Evolutionary conservation across 2,329 filamentous ascomycete genomes (phyloP).

Genomic region (Colletotrichum tabaci): DNA sequence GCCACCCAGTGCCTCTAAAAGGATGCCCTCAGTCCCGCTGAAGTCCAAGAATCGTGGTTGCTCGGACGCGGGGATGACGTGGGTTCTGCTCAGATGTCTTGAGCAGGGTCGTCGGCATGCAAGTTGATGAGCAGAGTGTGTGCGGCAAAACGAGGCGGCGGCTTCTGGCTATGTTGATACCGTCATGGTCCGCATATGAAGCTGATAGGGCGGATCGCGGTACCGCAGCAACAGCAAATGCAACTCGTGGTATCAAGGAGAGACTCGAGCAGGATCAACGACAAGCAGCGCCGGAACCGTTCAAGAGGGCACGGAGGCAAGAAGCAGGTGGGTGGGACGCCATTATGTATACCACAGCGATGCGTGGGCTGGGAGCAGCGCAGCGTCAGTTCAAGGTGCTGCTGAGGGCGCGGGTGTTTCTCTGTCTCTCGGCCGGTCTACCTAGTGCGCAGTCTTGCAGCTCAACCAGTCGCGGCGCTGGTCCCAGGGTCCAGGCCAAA

Average conservation of each 20-base stretch:
- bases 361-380: slow-evolving; percentile 17
- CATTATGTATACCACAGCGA: slow-evolving; percentile 37
- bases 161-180: slow-evolving; percentile 29
- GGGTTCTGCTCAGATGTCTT: not conserved
- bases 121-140: slow-evolving; percentile 19
- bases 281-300: slow-evolving; percentile 31
- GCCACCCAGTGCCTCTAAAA: slow-evolving; percentile 1
- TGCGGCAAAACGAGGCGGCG: slow-evolving; percentile 3
- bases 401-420: slow-evolving; percentile 27
- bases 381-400: slow-evolving; percentile 15
- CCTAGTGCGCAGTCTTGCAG: slow-evolving; percentile 16
- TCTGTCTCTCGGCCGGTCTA: slow-evolving; percentile 24
- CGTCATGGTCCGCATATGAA: slow-evolving; percentile 33
- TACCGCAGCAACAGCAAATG: slow-evolving; percentile 14
- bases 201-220: slow-evolving; percentile 13
- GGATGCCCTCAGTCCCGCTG: slow-evolving; percentile 36
- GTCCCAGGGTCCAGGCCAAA: slow-evolving; percentile 28
- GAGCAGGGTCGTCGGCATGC: slow-evolving; percentile 13
- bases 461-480: slow-evolving; percentile 37
- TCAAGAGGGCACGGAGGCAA: slow-evolving; percentile 17
- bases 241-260: slow-evolving; percentile 42
- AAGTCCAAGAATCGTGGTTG: slow-evolving; percentile 18
- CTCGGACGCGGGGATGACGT: slow-evolving; percentile 5
- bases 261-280: slow-evolving; percentile 39
- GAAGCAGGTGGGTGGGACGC: slow-evolving; percentile 38